These are phyloP conservation scores for Fusarium newnesense DNA, from an alignment of 2,329 filamentous ascomycete species.

Conservation along the genomic window DNA sequence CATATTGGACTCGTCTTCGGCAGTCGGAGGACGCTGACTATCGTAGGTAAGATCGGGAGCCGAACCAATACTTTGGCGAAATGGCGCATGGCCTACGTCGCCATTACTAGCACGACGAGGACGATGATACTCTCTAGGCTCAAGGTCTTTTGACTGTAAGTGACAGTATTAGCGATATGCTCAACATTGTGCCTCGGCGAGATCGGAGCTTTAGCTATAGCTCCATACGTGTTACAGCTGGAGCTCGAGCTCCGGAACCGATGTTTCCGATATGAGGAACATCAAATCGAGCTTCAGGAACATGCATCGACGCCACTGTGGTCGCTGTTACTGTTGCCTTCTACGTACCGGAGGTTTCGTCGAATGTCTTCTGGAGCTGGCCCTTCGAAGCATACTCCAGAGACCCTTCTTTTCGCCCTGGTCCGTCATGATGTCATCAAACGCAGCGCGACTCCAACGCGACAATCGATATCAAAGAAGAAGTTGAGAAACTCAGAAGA, in stretches of 20 bases:
- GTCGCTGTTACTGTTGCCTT: background rate
- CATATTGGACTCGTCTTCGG: constrained; percentile 38
- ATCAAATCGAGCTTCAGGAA: background rate
- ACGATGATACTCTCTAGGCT: constrained; percentile 34
- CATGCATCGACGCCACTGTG: background rate
- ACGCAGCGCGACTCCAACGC: constrained; percentile 20
- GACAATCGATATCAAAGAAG: constrained; percentile 17
- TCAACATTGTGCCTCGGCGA: constrained; percentile 8
- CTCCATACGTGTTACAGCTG: constrained; percentile 13
- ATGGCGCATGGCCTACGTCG: constrained; percentile 14
- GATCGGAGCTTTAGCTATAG: constrained; percentile 24
- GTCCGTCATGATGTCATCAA: constrained; percentile 48
- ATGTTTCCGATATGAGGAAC: background rate
- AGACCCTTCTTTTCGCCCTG: constrained; percentile 55
- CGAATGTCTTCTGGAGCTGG: constrained; percentile 49
- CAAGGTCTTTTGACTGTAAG: constrained; percentile 27
- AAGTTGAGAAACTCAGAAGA: background rate
- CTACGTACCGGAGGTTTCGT: constrained; percentile 39
- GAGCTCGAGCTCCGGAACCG: constrained; percentile 20
- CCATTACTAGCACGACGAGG: constrained; percentile 36
- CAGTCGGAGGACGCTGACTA: constrained; percentile 30
- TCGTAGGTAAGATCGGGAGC: constrained; percentile 47
- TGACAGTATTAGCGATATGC: constrained; percentile 14
- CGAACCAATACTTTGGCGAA: constrained; percentile 48
- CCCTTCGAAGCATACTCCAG: constrained; percentile 61